Evolutionary conservation across 768 basidiomycete species (phyloP), one percentile per base, ranked within the genome.

Genomic region (Collybia sordida): DNA sequence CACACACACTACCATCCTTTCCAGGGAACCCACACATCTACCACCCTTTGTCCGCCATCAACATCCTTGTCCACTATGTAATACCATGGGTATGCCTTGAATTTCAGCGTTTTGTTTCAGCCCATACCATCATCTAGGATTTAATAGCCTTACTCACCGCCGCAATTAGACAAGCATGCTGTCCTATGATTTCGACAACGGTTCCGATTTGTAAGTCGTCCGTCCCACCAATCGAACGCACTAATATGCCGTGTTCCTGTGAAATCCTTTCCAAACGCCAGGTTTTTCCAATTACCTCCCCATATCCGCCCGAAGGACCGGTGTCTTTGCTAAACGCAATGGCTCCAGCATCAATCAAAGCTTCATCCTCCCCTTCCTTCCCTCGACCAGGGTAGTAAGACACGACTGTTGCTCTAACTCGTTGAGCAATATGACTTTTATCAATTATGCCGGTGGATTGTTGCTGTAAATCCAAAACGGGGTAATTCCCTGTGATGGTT

Each of bases 1-100:
- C n/a, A n/a, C n/a, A n/a, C n/a, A n/a, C n/a, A 28, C 60, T 72
- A 95, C 92, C 92, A 93, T 0, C 90, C 91, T 66, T 93, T 95
- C 88, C 90, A 92, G 6, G 90, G 82, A 38, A 92, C 83, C 92
- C 92, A 93, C 23, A 93, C 71, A 65, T 93, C 91, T 17, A 85
- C 81, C 6, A 92, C 83, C 34, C 77, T 73, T 31, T 66, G 69
- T 14, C 77, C 78, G 18, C 68, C 73, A 15, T 72, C 73, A 24
- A 71, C 62, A n/a, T 72, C 72, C 6, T 80, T 80, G 56, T 93
- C 91, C 2, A 93, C 82, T 17, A 93, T 72, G 61, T 93, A 93
- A 64, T 85, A 90, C 90, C 88, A 93, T 1, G 86, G 83, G 59
- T 88, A 81, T 2, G 80, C 83, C 73, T 75, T 22, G 31, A 14